Evolutionary conservation across 345 rosid genomes (phyloP), one percentile per base, ranked within the genome.

Genomic region (Trapa incisa): DNA sequence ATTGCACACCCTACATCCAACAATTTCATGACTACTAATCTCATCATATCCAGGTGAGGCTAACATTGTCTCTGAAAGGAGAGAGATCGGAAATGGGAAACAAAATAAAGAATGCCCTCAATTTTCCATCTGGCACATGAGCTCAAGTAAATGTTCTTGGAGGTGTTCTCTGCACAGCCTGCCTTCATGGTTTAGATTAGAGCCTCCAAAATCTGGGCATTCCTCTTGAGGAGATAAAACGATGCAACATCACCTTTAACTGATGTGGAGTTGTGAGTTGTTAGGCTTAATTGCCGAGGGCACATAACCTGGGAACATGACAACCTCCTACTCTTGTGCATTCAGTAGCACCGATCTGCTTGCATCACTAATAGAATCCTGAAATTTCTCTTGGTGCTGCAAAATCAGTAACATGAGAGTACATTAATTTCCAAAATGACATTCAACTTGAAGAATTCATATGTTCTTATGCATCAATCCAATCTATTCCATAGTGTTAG

Each of bases 251-350:
- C 47, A n/a, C 95, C 86, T 0, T 65, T 17, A 70, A 79, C 77
- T n/a, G 80, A 47, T 82, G 83, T 9, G 89, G 89, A 69, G 78
- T 82, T 0, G 75, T 79, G 63, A 84, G 78, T 33, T 84, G 78
- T 68, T 79, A 67, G 52, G 73, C 68, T 43, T 80, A 81, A 37
- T 77, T 1, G 73, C 75, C 0, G 76, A 79, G 1, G 65, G 63
- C 61, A 78, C 75, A 47, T 82, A 77, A 70, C 82, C 73, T 3
- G 88, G 84, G 68, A 83, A 73, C 53, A 85, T 65, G 61, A 90
- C 81, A 1, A 76, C 43, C 70, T 80, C 75, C 29, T 70, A 86
- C 70, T 75, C 64, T 61, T 62, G 84, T 70, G 81, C 66, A 63
- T 69, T 50, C 80, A 35, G 71, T 67, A n/a, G 67, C 45, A 11